Base-by-base conservation (phyloP, 2,329 filamentous ascomycete species). In the Zasmidium citrigriseum region DNA sequence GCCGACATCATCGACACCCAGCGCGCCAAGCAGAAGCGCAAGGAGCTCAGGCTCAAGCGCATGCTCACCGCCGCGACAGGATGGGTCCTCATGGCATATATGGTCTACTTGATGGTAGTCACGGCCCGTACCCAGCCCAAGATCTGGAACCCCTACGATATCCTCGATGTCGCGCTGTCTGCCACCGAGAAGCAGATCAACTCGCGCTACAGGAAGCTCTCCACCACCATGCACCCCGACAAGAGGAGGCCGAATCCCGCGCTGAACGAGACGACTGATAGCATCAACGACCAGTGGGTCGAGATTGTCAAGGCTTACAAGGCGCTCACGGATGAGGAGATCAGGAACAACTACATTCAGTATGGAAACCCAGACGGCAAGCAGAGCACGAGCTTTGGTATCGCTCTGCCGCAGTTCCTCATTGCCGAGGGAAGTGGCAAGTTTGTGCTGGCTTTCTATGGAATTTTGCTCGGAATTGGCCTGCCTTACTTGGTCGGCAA, bases 251-350 rank as follows among this genome's bases (percentile, higher is more conserved):
- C 91, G 22, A 91, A 98, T 72, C 79, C 87, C 21, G 79, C 88
- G 63, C 95, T 93, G 79, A 99, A 99, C 77, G 86, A 96, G 76
- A 99, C 95, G 1, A 68, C 87, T 55, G 92, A 98, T 67, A 83
- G 80, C 18, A 83, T 98, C 68, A 99, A 95, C 76, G 83, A 93
- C 60, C 83, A 88, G 74, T 99, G 95, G 79, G 92, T 98, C 57
- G 93, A 98, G 72, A 85, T 98, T 69, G 95, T 91, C 67, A 99
- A 99, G 80, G 95, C 95, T 5, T 99, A 97, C 83, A 96, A 99
- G 78, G 89, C 95, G 2, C 84, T 99, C 50, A 99, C 96, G 3
- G 95, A 99, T 72, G 96, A 99, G 77, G 95, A 98, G 45, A 85
- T 98, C 61, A 90, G 95, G 71, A 96, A 96, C 78, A 99, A 99